A percentile compares a stretch with the other conserved stretches of the same genome.
Evolutionary conservation across 306 rosid genomes (phyloP).

Genomic region (Glycyrrhiza uralensis): DNA sequence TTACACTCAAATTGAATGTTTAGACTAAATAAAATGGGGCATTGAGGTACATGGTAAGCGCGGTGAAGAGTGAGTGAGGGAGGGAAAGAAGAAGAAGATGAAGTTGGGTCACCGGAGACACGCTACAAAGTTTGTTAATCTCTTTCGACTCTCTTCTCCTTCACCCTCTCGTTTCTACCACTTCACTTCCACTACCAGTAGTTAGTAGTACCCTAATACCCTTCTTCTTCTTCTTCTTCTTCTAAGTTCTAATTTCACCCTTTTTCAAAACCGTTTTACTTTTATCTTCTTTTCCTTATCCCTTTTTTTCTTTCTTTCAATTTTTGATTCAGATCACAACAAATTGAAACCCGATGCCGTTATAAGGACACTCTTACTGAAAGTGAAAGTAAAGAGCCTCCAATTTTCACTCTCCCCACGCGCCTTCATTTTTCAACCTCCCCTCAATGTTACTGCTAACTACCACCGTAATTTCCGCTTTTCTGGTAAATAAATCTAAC

Average conservation of each 20-base stretch:
- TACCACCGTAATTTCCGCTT: slow-evolving; percentile 28
- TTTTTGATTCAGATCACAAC: slow-evolving; percentile 31
- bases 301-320: not conserved
- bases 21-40: too few species aligned
- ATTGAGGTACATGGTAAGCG: too few species aligned
- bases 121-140: not conserved
- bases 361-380: slow-evolving; percentile 16
- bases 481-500: slow-evolving; percentile 36
- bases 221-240: not conserved
- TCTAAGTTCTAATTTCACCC: not conserved
- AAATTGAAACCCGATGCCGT: slow-evolving; percentile 26
- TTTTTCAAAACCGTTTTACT: not conserved
- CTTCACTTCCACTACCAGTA: not conserved
- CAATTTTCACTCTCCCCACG: slow-evolving; percentile 28
- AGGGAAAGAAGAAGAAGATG: not conserved
- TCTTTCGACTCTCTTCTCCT: slow-evolving; percentile 2
- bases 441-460: slow-evolving; percentile 1
- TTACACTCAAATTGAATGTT: too few species aligned
- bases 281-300: not conserved
- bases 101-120: not conserved
- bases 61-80: too few species aligned
- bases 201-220: too few species aligned
- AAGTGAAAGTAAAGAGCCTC: slow-evolving; percentile 10
- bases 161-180: slow-evolving; percentile 22
- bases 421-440: slow-evolving; percentile 24